These are phyloP conservation scores for Russula abietina DNA, from an alignment of 768 basidiomycete genomes.

Conservation along the genomic window DNA sequence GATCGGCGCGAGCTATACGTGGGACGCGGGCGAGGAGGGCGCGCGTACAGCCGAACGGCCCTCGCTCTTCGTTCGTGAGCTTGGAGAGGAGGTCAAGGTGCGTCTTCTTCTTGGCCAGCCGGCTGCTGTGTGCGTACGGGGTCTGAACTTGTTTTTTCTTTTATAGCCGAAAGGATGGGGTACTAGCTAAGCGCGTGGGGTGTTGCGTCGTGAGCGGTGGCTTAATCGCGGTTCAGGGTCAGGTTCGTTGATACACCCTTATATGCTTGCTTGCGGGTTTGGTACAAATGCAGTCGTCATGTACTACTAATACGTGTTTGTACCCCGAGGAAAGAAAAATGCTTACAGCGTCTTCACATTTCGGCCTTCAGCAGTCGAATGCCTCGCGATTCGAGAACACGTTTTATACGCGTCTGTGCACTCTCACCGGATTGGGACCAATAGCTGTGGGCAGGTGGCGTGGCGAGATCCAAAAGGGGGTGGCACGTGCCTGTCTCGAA, in stretches of 20 bases:
- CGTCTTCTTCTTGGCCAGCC: constrained; percentile 19
- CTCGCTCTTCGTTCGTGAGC: constrained; percentile 41
- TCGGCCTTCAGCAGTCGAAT: no score
- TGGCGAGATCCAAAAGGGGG: no score
- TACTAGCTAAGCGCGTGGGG: neutral
- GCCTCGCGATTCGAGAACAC: no score
- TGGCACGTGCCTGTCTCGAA: no score
- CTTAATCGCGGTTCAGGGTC: neutral
- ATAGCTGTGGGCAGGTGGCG: no score
- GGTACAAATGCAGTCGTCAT: neutral
- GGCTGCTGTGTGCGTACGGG: neutral
- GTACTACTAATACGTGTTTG: neutral
- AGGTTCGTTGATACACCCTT: neutral
- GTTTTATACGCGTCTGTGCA: no score
- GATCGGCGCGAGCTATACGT: constrained; percentile 81
- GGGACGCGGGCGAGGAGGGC: constrained; percentile 81
- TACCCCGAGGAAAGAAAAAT: neutral
- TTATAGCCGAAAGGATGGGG: constrained; percentile 17
- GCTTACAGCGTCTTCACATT: neutral
- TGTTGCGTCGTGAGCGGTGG: neutral
- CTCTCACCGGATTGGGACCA: no score
- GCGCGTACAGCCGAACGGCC: constrained; percentile 55
- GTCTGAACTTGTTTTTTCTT: neutral
- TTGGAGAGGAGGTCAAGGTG: constrained; percentile 78
- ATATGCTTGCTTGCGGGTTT: neutral